Base-by-base conservation (phyloP, 257 asterid genomes). In the Vinca minor region DNA sequence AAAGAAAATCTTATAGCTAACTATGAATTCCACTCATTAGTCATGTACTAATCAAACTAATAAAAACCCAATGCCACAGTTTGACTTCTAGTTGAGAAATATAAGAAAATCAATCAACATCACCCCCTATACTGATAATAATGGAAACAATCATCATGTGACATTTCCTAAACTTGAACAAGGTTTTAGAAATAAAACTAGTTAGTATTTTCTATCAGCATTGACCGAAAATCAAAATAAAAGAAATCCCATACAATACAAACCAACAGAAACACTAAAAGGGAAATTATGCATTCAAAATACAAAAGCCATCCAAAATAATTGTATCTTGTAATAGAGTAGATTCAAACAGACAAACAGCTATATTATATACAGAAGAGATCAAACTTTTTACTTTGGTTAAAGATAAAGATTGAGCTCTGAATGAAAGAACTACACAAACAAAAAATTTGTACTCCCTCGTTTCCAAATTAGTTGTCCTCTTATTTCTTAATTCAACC, bases 81-180 rank as follows among this genome's bases (percentile, higher is more conserved):
- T 61, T 69, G 73, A 69, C 73, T 59, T 42, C 39, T n/a, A 61
- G 13, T 60, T 69, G 26, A 57, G 48, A 39, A 66, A 52, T 42
- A 26, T 69, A 52, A 23, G 29, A 54, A n/a, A 54, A 47, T 61
- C 73, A 69, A 69, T 69, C 73, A 69, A 69, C 68, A 69, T 69
- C 73, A 62, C 18, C 63, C 54, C 49, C 63, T 39, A 52, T 20
- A 31, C 48, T 13, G 26, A 32, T 21, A 11, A 53, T 10, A 38
- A 56, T 60, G 50, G 36, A 52, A 44, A 69, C 36, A 18, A 53
- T 60, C 39, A 28, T 69, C 31, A n/a, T 32, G 31, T 39, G 63
- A 14, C 38, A 48, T 36, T 47, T 18, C 26, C 63, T 60, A 50
- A 28, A 5, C 47, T 29, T 62, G 65, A 50, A 52, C 55, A 66